Evolutionary conservation across 2,329 filamentous ascomycete species (phyloP), one percentile per base, ranked within the genome.

Genomic region (Zarea fungicola): DNA sequence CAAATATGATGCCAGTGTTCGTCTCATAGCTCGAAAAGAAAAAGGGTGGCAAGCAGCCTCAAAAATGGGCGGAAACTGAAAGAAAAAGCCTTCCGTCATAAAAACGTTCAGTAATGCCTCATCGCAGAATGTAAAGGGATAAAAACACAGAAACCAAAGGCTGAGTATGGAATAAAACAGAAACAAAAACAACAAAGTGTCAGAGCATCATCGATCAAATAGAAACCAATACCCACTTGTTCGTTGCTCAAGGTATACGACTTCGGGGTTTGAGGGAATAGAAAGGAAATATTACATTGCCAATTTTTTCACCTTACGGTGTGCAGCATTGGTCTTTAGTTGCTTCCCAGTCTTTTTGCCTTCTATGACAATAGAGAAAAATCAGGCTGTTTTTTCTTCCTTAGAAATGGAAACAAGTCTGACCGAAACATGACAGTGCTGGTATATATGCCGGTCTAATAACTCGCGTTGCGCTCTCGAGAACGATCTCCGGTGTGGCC

Each of bases 401-500:
- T 44, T 21, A 36, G 22, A 21, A 32, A 28, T 19, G 5, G 13
- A 19, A 23, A 22, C 16, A n/a, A 13, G 11, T 22, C 5, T 7
- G 6, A 22, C 18, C 6, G 25, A 25, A 22, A 31, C 11, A 11
- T 13, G 18, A 19, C n/a, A 13, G 7, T 29, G 26, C 26, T 13
- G 7, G 26, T 7, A 13, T 29, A 52, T 39, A 45, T 49, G 32
- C 41, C 11, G 43, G 21, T 21, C 39, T 48, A 48, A 13, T 36
- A 29, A 13, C 31, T 34, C 28, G 29, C 11, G 28, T 52, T 41
- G 52, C 62, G 51, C 49, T 59, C 57, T 52, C 48, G 45, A 2
- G 57, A 55, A 37, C 56, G 59, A 45, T 62, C 60, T 19, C 59
- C 60, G 11, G 57, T 61, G 26, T 65, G 64, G n/a, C 61, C 63